Evolutionary conservation across 2,329 filamentous ascomycete genomes (phyloP).

Genomic region (Xylaria sp.): DNA sequence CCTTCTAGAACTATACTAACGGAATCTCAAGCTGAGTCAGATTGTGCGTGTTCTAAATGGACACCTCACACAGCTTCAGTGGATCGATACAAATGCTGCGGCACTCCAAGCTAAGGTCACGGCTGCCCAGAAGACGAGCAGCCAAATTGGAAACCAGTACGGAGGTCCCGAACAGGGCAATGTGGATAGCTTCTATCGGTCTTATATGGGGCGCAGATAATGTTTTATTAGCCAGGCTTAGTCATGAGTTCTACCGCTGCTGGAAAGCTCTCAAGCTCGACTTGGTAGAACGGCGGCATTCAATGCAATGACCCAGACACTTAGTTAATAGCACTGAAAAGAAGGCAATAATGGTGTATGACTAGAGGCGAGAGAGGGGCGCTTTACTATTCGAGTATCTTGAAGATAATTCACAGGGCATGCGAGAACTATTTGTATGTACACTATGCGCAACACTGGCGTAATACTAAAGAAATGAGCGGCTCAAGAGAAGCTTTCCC

Average conservation of each 20-base stretch:
- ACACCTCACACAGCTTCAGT: slow-evolving; percentile 90
- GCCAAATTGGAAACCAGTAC: slow-evolving; percentile 67
- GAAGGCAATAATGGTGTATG: slow-evolving; percentile 32
- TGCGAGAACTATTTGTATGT: slow-evolving; percentile 44
- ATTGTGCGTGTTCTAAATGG: slow-evolving; percentile 95
- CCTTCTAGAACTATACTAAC: slow-evolving; percentile 33
- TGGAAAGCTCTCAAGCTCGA: slow-evolving; percentile 14
- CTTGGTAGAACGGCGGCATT: slow-evolving; percentile 15
- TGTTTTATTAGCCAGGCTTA: slow-evolving; percentile 4
- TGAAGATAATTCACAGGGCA: slow-evolving; percentile 33
- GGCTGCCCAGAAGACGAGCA: slow-evolving; percentile 82
- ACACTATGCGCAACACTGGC: slow-evolving; percentile 43
- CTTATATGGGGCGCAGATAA: slow-evolving; percentile 76
- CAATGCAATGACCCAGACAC: slow-evolving; percentile 10
- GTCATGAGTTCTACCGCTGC: background rate
- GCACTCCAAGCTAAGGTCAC: slow-evolving; percentile 84
- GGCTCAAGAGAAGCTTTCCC: slow-evolving; percentile 34
- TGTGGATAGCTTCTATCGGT: slow-evolving; percentile 90
- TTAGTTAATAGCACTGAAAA: slow-evolving; percentile 25
- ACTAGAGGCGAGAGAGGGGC: slow-evolving; percentile 34
- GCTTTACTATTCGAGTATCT: slow-evolving; percentile 39
- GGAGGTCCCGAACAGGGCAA: slow-evolving; percentile 74
- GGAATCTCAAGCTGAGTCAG: slow-evolving; percentile 78
- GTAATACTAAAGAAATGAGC: slow-evolving; percentile 30
- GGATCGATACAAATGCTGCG: slow-evolving; percentile 88